Base-by-base conservation (phyloP, 2,329 filamentous ascomycete genomes). In the Trichophyton mentagrophytes region DNA sequence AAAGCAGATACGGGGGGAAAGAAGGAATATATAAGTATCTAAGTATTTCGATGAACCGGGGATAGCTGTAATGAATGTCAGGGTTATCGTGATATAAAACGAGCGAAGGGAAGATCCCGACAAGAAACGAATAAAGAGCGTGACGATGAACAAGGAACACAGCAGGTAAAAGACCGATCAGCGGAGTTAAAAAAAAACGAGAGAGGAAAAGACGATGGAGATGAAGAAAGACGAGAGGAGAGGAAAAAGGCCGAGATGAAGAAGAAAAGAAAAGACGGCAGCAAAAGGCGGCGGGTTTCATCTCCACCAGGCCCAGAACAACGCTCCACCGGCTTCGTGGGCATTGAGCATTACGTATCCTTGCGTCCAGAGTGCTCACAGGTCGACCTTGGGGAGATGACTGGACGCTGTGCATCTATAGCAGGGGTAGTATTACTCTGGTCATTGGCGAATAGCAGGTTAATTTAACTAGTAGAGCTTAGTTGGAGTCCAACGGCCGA, bases 91-190 rank as follows among this genome's bases (percentile, higher is more conserved):
- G 11, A 38, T 38, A 47, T 20, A 11, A 27, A 51, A 51, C 20
- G 46, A 51, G 46, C n/a, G 40, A 44, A 44, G n/a, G n/a, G 46
- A 22, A 25, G 22, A 27, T 27, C 46, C 46, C 20, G 20, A 13
- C 25, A 13, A 27, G 33, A 38, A 38, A 38, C 33, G 30, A 47
- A 56, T 17, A 17, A 17, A 17, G 53, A 57, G n/a, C 15, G 53
- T 57, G 20, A 30, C n/a, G 4, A 30, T 30, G 4, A 8, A 20
- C 58, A 36, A 59, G 56, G 53, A 36, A 57, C 2, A n/a, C 40
- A 36, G 36, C 53, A 57, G 53, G 53, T 38, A 57, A 20, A 20
- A 38, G 36, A 57, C 53, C 5, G 53, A 57, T 57, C 30, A 57
- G 53, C 53, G 20, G 44, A 47, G 44, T 22, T 47, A 25, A 22